A percentile compares a stretch with the other conserved stretches of the same genome.
Conservation (phyloP, 805 yeast genomes). For the Jamesozyma lodderae region DNA sequence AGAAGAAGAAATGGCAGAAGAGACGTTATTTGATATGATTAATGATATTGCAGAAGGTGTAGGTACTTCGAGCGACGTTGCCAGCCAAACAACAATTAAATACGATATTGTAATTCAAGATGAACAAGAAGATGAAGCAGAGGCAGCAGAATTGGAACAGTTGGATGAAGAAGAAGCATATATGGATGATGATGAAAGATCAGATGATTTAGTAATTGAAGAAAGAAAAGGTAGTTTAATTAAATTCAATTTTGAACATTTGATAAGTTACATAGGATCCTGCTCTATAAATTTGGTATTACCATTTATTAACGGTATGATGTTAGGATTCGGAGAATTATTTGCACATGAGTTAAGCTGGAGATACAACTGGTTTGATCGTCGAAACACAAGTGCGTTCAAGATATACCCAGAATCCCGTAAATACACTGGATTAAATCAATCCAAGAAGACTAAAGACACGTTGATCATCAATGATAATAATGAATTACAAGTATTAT, state of each 20-base stretch:
- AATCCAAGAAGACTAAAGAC: neutral
- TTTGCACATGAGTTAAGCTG: constrained; percentile 89
- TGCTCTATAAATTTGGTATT: constrained; percentile 66
- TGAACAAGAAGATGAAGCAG: neutral
- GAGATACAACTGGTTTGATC: constrained; percentile 53
- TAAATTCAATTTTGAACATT: neutral
- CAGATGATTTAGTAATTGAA: neutral
- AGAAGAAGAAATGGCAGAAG: too few species aligned
- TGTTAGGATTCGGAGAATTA: constrained; percentile 94
- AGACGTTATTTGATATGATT: too few species aligned
- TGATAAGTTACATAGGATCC: constrained; percentile 24
- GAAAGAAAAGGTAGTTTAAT: neutral
- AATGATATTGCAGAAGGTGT: too few species aligned
- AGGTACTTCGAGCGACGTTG: too few species aligned
- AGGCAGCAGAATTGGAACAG: neutral
- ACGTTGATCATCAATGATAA: too few species aligned
- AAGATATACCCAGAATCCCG: constrained; percentile 23
- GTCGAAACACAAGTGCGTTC: constrained; percentile 53
- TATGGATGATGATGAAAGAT: neutral
- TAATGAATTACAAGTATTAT: too few species aligned
- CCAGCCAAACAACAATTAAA: too few species aligned
- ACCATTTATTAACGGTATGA: constrained; percentile 87
- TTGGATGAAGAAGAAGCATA: neutral
- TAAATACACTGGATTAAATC: constrained; percentile 2
- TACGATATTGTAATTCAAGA: too few species aligned